Conservation (phyloP, 1,139 yeast species). For the Saccharomyces hybrid region DNA sequence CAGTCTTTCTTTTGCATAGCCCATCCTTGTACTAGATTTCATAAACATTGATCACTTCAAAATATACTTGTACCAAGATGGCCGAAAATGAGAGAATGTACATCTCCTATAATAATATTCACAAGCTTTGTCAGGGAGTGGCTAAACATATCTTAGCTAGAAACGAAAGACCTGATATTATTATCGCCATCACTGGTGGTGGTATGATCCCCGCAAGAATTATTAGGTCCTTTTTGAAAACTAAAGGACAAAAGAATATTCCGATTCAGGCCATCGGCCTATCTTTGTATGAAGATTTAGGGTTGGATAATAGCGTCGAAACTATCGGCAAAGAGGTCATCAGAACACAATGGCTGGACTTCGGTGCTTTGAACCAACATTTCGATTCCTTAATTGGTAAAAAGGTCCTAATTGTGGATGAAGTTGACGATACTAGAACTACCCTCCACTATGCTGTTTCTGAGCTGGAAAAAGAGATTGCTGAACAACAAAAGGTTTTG, state of each 20-base stretch:
- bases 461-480: conserved; percentile 80
- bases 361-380: conserved; percentile 46
- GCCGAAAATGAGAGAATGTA: conserved; percentile 45
- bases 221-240: conserved; percentile 80
- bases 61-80: conserved; percentile 5
- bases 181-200: conserved; percentile 88
- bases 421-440: conserved; percentile 93
- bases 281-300: conserved; percentile 79
- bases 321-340: conserved; percentile 75
- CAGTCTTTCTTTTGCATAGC: background rate
- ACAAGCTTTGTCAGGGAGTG: conserved; percentile 82
- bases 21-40: background rate
- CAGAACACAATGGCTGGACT: conserved; percentile 94
- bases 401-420: conserved; percentile 78
- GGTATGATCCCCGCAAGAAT: conserved; percentile 96
- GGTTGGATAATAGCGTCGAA: conserved; percentile 51
- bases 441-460: conserved; percentile 86
- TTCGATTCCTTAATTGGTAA: conserved; percentile 68
- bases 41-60: background rate
- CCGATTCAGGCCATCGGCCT: conserved; percentile 91
- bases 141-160: conserved; percentile 64
- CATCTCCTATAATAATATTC: conserved; percentile 87
- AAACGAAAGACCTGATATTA: conserved; percentile 65
- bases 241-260: conserved; percentile 78
- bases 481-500: conserved; percentile 38